Base-by-base conservation (phyloP, 2,329 filamentous ascomycete genomes). In the Colletotrichum lini region DNA sequence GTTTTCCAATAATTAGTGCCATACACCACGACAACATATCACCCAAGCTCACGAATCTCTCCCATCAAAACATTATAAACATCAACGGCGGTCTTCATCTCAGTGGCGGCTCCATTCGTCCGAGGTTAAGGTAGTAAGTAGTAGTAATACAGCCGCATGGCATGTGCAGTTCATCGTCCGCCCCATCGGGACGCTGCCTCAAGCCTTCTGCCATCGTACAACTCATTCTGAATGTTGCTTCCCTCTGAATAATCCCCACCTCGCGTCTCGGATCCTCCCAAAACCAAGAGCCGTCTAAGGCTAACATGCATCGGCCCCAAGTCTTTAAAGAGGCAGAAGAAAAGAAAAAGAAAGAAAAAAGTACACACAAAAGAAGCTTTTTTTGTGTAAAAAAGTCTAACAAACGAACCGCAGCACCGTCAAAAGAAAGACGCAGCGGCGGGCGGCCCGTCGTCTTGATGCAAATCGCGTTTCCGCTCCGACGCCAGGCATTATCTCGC, bases 81-180 rank as follows among this genome's bases (percentile, higher is more conserved):
- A 60, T 15, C 23, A 23, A 26, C 4, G 3, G 4, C 21, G 44
- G 47, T 18, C 21, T 30, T 45, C 18, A 47, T 59, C 26, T 59
- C 40, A 30, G 54, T 30, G 58, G 45, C 47, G 61, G 52, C 47
- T 59, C 30, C 53, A 64, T 60, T 70, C 49, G 58, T 65, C 47
- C 56, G 58, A 47, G 45, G 38, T 21, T n/a, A 63, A 56, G 53
- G 54, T 70, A 70, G 26, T 56, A 49, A 69, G 53, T 40, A 35
- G 54, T 70, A 70, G 26, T 65, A 49, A 69, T 70, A 70, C 67
- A 70, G 38, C n/a, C 45, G n/a, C 58, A 47, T 16, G 21, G 30
- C 58, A 44, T 26, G 30, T 44, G n/a, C 44, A 54, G 18, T 9
- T 35, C 30, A 35, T 35, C 35, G 30, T 26, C 10, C 2, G 3